Conservation (phyloP, 75 land plant species). For the Picea sitchensis region DNA sequence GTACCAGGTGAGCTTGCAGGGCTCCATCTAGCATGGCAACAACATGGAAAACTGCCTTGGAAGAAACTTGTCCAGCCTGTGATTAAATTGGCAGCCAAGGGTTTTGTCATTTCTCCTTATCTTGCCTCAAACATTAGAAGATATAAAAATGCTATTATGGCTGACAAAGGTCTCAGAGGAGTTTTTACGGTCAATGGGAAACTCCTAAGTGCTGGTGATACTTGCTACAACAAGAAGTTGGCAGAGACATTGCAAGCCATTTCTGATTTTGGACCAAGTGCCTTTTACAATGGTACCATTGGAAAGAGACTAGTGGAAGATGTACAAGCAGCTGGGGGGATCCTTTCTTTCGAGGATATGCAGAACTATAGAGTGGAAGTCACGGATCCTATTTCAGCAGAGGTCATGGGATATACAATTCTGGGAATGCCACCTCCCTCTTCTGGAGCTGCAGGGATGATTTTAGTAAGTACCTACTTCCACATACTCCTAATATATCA, state of each 20-base stretch:
- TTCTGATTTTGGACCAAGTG: slow-evolving; percentile 65
- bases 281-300: slow-evolving; percentile 71
- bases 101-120: slow-evolving; percentile 62
- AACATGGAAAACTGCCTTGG: slow-evolving; percentile 81
- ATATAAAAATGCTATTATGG: slow-evolving; percentile 20
- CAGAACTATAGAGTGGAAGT: slow-evolving; percentile 58
- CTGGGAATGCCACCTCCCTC: slow-evolving; percentile 96
- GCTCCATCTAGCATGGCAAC: slow-evolving; percentile 74
- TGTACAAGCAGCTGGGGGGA: slow-evolving; percentile 74
- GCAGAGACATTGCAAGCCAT: slow-evolving; percentile 56
- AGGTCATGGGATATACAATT: slow-evolving; percentile 70
- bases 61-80: slow-evolving; percentile 59
- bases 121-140: slow-evolving; percentile 29
- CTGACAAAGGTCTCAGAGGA: slow-evolving; percentile 54
- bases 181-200: slow-evolving; percentile 66
- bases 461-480: slow-evolving; percentile 38
- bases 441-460: slow-evolving; percentile 73
- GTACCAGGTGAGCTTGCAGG: slow-evolving; percentile 94
- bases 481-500: not conserved
- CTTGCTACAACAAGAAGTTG: slow-evolving; percentile 52
- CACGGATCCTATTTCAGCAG: slow-evolving; percentile 48
- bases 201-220: slow-evolving; percentile 57
- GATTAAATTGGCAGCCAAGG: slow-evolving; percentile 68
- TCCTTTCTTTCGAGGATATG: slow-evolving; percentile 73
- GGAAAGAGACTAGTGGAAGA: slow-evolving; percentile 73